These are phyloP conservation scores for Psilocybe sp. DNA, from an alignment of 768 basidiomycete genomes.

Conservation along the genomic window DNA sequence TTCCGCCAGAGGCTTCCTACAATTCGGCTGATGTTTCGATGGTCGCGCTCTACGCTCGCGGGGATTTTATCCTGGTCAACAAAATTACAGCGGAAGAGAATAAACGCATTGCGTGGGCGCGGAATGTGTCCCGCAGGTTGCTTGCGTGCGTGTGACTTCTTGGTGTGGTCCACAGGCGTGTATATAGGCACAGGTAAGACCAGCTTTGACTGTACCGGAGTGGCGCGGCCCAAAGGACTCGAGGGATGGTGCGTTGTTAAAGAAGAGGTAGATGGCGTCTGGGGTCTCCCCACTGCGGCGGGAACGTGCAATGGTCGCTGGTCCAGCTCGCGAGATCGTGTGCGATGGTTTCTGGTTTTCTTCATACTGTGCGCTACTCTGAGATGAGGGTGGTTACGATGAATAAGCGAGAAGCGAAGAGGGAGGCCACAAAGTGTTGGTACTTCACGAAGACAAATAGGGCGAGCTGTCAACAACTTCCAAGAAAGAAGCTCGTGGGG, in stretches of 20 bases:
- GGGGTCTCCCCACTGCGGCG: too few species aligned
- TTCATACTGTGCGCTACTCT: too few species aligned
- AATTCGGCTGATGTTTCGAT: conserved; percentile 66
- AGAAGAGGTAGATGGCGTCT: background rate
- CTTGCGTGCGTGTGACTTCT: conserved; percentile 49
- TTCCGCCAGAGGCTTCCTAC: conserved; percentile 66
- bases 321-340: too few species aligned
- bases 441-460: background rate
- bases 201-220: background rate
- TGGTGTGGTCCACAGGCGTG: conserved; percentile 20
- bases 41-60: conserved; percentile 53
- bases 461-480: conserved; percentile 3
- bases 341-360: too few species aligned
- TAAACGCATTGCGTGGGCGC: conserved; percentile 76
- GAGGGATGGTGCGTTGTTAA: background rate
- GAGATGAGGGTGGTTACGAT: background rate
- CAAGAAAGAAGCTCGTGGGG: conserved; percentile 1
- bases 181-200: conserved; percentile 22
- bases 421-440: background rate
- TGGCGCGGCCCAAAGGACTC: background rate
- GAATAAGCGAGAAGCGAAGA: background rate
- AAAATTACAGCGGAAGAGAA: conserved; percentile 75
- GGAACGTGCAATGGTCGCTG: background rate
- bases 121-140: conserved; percentile 57
- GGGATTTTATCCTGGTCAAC: conserved; percentile 61